Conservation (phyloP, 2,329 filamentous ascomycete genomes). For the Scolecobasidium constrictum region DNA sequence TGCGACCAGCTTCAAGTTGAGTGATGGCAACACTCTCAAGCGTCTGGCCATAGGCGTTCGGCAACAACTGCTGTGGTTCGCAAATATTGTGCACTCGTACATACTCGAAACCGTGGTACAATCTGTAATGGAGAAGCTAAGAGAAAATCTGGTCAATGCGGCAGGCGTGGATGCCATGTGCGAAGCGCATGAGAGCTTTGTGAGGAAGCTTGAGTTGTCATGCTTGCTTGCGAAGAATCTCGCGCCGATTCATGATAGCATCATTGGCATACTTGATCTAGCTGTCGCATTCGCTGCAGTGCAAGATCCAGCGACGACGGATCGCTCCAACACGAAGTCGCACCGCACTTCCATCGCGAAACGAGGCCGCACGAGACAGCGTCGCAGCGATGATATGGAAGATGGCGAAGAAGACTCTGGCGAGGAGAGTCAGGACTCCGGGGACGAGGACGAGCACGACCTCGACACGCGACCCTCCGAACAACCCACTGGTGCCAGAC, state of each 20-base stretch:
- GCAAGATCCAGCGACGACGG: not conserved
- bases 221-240: constrained; percentile 60
- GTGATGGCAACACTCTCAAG: constrained; percentile 11
- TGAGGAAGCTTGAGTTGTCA: constrained; percentile 52
- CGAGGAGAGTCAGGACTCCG: constrained; percentile 16
- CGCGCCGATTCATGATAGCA: constrained; percentile 57
- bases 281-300: constrained; percentile 55
- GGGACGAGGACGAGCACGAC: constrained; percentile 12
- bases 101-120: constrained; percentile 62
- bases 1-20: constrained; percentile 29
- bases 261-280: constrained; percentile 69
- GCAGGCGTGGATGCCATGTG: constrained; percentile 77
- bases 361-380: not conserved
- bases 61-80: constrained; percentile 66
- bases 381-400: constrained; percentile 2
- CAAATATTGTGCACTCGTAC: constrained; percentile 63
- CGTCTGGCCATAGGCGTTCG: constrained; percentile 27
- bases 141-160: constrained; percentile 44
- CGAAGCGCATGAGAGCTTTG: constrained; percentile 52
- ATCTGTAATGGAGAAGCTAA: constrained; percentile 47
- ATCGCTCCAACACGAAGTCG: not conserved
- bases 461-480: constrained; percentile 11
- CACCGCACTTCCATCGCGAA: constrained; percentile 16
- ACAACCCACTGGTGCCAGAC: constrained; percentile 37
- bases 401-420: constrained; percentile 2